phyloP scores from a whole-genome alignment of 106 monocot species.

The Cymbidium sinense region DNA sequence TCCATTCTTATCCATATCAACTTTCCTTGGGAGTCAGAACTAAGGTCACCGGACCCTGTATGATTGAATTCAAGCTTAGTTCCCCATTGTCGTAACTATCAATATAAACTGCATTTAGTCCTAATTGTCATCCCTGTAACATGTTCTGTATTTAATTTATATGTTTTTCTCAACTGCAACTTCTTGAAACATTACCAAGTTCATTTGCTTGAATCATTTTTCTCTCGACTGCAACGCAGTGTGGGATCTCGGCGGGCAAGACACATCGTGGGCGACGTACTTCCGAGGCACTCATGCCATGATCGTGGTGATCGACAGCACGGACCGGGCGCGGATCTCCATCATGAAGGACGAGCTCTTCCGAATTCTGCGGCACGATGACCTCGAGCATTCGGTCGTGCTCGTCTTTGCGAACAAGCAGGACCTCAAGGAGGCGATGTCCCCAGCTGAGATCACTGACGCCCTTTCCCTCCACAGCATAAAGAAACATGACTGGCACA shows the following conservation, averaged over 20 bases:
- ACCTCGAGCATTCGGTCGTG: conserved; percentile 70
- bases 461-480: conserved; percentile 93
- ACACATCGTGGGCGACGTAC: conserved; percentile 91
- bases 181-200: not conserved
- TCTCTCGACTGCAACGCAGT: conserved; percentile 27
- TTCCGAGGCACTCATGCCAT: conserved; percentile 84
- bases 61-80: no score
- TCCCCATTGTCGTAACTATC: no score
- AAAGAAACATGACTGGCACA: conserved; percentile 99
- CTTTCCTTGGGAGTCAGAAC: no score
- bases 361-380: conserved; percentile 73
- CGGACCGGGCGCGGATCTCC: conserved; percentile 73
- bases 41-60: no score
- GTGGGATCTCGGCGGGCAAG: conserved; percentile 98
- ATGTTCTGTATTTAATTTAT: no score
- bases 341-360: conserved; percentile 95
- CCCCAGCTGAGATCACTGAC: conserved; percentile 91
- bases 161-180: not conserved
- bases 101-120: no score
- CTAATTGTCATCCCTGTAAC: no score
- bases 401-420: conserved; percentile 98
- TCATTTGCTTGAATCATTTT: not conserved
- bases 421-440: conserved; percentile 97
- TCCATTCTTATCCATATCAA: no score
- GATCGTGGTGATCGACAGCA: conserved; percentile 92